phyloP scores from a whole-genome alignment of 2,329 filamentous ascomycete genomes.

The Sporothrix dimorphospora region DNA sequence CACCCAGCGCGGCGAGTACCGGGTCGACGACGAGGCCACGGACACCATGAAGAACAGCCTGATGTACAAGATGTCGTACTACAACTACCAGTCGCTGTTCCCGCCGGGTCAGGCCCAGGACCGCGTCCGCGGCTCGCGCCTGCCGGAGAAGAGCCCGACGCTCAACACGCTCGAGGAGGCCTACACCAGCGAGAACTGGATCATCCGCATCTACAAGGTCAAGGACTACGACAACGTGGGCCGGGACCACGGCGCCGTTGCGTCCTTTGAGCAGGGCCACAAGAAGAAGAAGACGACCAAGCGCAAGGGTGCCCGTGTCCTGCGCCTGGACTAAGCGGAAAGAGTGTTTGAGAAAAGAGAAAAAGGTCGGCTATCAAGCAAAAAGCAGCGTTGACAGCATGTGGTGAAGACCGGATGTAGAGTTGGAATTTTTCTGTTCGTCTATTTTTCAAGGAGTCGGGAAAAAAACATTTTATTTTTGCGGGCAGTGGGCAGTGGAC shows the following conservation, averaged over 20 bases:
- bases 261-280: slow-evolving; percentile 74
- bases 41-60: slow-evolving; percentile 99
- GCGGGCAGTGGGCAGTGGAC: not conserved
- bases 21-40: slow-evolving; percentile 88
- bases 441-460: slow-evolving; percentile 9
- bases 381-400: not conserved
- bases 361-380: not conserved
- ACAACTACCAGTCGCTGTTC: slow-evolving; percentile 94
- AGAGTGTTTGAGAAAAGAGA: not conserved
- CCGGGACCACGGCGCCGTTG: slow-evolving; percentile 73
- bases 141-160: slow-evolving; percentile 83
- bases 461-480: too few species aligned
- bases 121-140: slow-evolving; percentile 77
- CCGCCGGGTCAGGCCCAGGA: slow-evolving; percentile 87
- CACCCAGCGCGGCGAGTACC: slow-evolving; percentile 89
- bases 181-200: slow-evolving; percentile 99
- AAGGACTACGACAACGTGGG: slow-evolving; percentile 98
- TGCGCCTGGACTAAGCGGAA: slow-evolving; percentile 65
- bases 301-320: slow-evolving; percentile 70
- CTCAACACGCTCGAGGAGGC: slow-evolving; percentile 93
- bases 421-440: not conserved
- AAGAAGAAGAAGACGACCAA: slow-evolving; percentile 81
- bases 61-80: slow-evolving; percentile 99
- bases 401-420: not conserved
- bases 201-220: slow-evolving; percentile 99